phyloP scores from a whole-genome alignment of 441 rosid genomes.

The Populus hybrid region DNA sequence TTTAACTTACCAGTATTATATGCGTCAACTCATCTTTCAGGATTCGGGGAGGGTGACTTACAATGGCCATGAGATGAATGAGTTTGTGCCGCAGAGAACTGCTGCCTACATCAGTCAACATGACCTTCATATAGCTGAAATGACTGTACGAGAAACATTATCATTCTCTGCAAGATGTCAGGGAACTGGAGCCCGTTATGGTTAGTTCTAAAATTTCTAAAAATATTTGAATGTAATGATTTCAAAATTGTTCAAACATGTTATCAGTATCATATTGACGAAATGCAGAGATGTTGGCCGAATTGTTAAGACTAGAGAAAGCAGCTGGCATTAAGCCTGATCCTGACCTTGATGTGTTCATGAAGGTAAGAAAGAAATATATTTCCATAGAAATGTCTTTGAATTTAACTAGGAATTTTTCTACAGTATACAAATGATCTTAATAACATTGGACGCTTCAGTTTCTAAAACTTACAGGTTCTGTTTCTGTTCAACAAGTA shows the following conservation, averaged over 20 bases:
- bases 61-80: constrained; percentile 23
- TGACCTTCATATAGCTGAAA: constrained; percentile 24
- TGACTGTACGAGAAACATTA: constrained; percentile 31
- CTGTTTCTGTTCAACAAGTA: neutral
- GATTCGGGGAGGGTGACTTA: constrained; percentile 24
- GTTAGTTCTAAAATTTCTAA: neutral
- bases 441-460: neutral
- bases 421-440: neutral
- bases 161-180: constrained; percentile 26
- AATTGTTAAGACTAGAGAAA: constrained; percentile 32
- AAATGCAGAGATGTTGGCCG: constrained; percentile 8
- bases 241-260: constrained; percentile 10
- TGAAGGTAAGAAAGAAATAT: constrained; percentile 48
- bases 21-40: neutral
- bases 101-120: constrained; percentile 25
- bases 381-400: neutral
- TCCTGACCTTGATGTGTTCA: constrained; percentile 54
- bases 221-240: neutral
- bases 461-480: neutral
- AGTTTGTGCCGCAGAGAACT: neutral
- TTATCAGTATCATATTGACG: constrained; percentile 25
- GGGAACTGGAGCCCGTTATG: constrained; percentile 24
- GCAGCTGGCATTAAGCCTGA: constrained; percentile 50
- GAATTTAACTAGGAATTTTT: neutral
- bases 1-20: neutral